phyloP scores from a whole-genome alignment of 2,329 filamentous ascomycete genomes.

The Paracorniculantispora psalliotae region DNA sequence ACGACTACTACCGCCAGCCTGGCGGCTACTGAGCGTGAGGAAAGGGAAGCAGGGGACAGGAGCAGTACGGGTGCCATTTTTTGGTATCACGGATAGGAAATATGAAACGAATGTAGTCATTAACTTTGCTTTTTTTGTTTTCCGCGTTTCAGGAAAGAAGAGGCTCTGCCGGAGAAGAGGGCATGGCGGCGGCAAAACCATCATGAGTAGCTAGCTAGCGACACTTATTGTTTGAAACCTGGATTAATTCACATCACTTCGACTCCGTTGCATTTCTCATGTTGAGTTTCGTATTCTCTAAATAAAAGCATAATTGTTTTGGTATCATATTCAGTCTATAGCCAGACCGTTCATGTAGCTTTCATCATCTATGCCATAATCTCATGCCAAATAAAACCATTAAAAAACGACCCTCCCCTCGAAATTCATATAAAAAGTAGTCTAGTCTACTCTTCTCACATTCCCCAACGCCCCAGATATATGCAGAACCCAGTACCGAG shows the following conservation, averaged over 20 bases:
- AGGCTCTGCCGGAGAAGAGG: background rate
- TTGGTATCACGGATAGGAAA: background rate
- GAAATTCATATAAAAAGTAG: background rate
- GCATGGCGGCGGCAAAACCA: background rate
- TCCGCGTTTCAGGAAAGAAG: too few species aligned
- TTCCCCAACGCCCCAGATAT: background rate
- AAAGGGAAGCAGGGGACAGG: background rate
- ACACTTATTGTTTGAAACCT: background rate
- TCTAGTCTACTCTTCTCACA: background rate
- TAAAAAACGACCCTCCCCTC: background rate
- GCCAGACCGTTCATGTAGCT: background rate
- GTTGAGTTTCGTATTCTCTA: background rate
- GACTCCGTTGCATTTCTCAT: background rate
- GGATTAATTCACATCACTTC: background rate
- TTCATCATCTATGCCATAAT: background rate
- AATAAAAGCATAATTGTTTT: background rate
- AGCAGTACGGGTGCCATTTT: background rate
- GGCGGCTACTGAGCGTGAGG: conserved; percentile 26
- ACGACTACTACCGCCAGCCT: conserved; percentile 52
- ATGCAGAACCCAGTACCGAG: background rate
- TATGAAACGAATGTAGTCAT: background rate
- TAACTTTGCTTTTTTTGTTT: background rate
- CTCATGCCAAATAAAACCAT: background rate
- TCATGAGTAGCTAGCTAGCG: conserved; percentile 11
- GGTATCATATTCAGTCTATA: background rate